Evolutionary conservation across 257 asterid species (phyloP), one percentile per base, ranked within the genome.

Genomic region (Jacaranda copaia): DNA sequence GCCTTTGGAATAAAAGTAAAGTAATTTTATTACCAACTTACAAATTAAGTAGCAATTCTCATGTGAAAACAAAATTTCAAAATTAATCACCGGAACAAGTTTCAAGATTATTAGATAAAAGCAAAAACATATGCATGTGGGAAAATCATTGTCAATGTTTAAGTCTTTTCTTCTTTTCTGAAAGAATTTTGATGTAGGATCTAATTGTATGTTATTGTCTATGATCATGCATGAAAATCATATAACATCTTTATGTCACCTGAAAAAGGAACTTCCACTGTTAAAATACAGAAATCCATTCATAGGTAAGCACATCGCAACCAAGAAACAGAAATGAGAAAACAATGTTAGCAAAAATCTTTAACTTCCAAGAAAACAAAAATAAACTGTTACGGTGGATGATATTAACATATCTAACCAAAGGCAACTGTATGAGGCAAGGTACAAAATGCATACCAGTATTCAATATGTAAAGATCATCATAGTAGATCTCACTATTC

Each of bases 381-480:
- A 63, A 12, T 7, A 15, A 75, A 20, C 18, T 71, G 10, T 35
- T 48, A 39, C 20, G n/a, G 40, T 60, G 40, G 74, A 74, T 36
- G 38, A 39, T 35, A 56, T 45, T 16, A 46, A 52, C 38, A 38
- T 46, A 14, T 70, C 57, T 69, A 64, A 76, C 62, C 43, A 57
- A 67, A 72, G 60, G 72, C 7, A 62, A 36, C 53, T 74, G 25
- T 20, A 35, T 3, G 39, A 32, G 52, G 42, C 58, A 63, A 39
- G 74, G 70, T 65, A 75, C 32, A 72, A 76, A 65, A 55, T 43
- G 20, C 61, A 16, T 75, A 95, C 99, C 99, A n/a, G 94, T 93
- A 86, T 93, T 84, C 81, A 96, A 76, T 81, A 91, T 87, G 89
- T 93, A 92, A 74, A 96, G 89, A 84, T 96, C 97, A 85, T 93